Evolutionary conservation across 805 yeast species (phyloP), one percentile per base, ranked within the genome.

Genomic region (Candida sphagnicola): DNA sequence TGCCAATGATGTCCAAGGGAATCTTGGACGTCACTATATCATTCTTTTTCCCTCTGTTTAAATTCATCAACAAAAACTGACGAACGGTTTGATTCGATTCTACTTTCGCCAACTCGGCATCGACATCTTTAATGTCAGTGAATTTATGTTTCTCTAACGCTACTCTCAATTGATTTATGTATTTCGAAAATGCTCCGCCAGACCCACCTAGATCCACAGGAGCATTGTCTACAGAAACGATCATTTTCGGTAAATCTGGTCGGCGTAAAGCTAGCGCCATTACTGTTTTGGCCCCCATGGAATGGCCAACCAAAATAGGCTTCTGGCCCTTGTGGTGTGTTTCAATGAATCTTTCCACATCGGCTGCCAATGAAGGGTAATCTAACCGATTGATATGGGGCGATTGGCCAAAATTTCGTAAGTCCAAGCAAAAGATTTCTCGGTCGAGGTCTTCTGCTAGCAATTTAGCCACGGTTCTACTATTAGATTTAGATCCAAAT

Each of bases 211-310:
- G 67, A 42, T 80, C 79, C 1, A 88, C 77, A 0, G 99, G 98
- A 0, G 96, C 87, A 56, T 90, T 91, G 53, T 91, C 99, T 5
- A 93, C 95, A 4, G 88, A 67, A 3, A 90, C 75, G 34, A 89
- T 51, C 62, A 80, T 70, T 11, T 75, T 67, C 4, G 81, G 79
- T 8, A 80, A 48, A 1, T 76, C 74, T 0, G 90, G 91, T 16
- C 75, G 67, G 36, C 88, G 67, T 41, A 93, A 64, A 0, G 87
- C 82, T 4, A 85, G 67, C 0, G 93, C 89, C 97, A 91, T 90
- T 4, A 83, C 96, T 0, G 91, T 75, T 53, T 91, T 90, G 4
- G 95, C 99, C 5, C 99, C 99, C 93, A 86, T 83, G 0, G 91
- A 83, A 56, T 85, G 93, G 0, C 95, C 95, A 13, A 85, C 63